These are phyloP conservation scores for Penicillium malachiteum DNA, from an alignment of 495 filamentous ascomycete genomes.

Conservation along the genomic window DNA sequence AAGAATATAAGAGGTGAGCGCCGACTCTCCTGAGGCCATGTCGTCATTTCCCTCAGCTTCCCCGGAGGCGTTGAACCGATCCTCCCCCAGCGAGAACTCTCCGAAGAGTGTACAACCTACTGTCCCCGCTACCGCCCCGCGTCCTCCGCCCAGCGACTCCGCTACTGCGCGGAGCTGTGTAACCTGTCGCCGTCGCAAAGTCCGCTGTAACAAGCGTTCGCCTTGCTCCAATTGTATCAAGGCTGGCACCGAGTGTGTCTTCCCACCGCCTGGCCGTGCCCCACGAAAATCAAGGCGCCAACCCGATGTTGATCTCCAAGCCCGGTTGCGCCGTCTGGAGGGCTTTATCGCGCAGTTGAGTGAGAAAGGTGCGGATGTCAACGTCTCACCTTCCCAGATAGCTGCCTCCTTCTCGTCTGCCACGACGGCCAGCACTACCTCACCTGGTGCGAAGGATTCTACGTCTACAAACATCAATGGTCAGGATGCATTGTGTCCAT, in stretches of 20 bases:
- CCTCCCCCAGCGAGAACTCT: constrained; percentile 23
- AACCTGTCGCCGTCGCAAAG: constrained; percentile 80
- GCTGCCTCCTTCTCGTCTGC: neutral
- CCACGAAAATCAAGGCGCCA: constrained; percentile 66
- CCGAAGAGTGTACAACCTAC: constrained; percentile 11
- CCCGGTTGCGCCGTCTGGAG: constrained; percentile 74
- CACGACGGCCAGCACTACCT: constrained; percentile 1
- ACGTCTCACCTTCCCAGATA: constrained; percentile 8
- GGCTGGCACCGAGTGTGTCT: constrained; percentile 77
- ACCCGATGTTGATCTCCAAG: constrained; percentile 74
- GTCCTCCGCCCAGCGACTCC: constrained; percentile 11
- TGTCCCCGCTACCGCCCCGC: constrained; percentile 19
- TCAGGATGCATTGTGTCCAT: constrained; percentile 25
- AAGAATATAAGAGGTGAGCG: constrained; percentile 12
- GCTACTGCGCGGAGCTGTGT: constrained; percentile 73
- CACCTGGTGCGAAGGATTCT: no score
- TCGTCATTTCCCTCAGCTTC: constrained; percentile 27
- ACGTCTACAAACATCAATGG: neutral
- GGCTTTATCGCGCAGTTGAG: constrained; percentile 73
- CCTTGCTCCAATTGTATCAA: constrained; percentile 84
- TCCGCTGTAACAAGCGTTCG: constrained; percentile 79
- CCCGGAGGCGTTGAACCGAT: constrained; percentile 18
- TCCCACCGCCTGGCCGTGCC: constrained; percentile 78
- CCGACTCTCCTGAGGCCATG: constrained; percentile 22
- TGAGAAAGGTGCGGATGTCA: constrained; percentile 16